These are phyloP conservation scores for Sindora glabra DNA, from an alignment of 306 rosid species.

Conservation along the genomic window DNA sequence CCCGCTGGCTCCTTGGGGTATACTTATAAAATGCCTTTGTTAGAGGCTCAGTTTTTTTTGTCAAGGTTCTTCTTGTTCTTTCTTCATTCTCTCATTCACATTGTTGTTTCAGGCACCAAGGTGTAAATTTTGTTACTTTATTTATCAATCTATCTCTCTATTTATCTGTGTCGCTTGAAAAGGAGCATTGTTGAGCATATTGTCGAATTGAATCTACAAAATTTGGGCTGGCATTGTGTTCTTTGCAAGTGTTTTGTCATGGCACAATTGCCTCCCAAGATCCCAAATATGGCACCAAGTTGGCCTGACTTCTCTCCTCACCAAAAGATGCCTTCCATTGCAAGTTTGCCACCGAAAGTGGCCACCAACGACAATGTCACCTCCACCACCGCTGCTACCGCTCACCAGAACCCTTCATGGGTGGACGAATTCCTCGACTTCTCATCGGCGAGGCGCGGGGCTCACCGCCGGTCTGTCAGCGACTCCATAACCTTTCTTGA, in stretches of 20 bases:
- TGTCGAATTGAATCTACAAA: too few relatives aligned
- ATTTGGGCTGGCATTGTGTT: not conserved
- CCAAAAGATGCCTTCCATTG: slow-evolving; percentile 33
- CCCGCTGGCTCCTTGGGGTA: slow-evolving; percentile 2
- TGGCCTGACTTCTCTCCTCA: slow-evolving; percentile 58
- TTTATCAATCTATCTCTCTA: too few relatives aligned
- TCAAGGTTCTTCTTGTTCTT: not conserved
- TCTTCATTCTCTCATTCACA: too few relatives aligned
- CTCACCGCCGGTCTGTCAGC: slow-evolving; percentile 71
- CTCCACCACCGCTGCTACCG: too few relatives aligned
- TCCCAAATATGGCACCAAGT: slow-evolving; percentile 59
- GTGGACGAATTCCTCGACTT: slow-evolving; percentile 85
- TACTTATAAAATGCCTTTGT: not conserved
- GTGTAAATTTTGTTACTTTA: too few relatives aligned
- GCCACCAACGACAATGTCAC: not conserved
- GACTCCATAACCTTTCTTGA: slow-evolving; percentile 69
- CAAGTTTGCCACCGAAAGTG: slow-evolving; percentile 18
- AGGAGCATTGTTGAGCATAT: too few relatives aligned
- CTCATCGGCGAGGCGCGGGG: slow-evolving; percentile 56
- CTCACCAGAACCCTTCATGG: slow-evolving; percentile 59
- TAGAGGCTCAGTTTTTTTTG: not conserved
- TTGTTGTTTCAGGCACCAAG: too few relatives aligned
- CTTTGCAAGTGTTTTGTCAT: slow-evolving; percentile 21
- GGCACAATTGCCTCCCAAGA: slow-evolving; percentile 92
- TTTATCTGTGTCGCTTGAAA: too few relatives aligned